Evolutionary conservation across 2,329 filamentous ascomycete species (phyloP), one percentile per base, ranked within the genome.

Genomic region (Sporothrix schenckii): DNA sequence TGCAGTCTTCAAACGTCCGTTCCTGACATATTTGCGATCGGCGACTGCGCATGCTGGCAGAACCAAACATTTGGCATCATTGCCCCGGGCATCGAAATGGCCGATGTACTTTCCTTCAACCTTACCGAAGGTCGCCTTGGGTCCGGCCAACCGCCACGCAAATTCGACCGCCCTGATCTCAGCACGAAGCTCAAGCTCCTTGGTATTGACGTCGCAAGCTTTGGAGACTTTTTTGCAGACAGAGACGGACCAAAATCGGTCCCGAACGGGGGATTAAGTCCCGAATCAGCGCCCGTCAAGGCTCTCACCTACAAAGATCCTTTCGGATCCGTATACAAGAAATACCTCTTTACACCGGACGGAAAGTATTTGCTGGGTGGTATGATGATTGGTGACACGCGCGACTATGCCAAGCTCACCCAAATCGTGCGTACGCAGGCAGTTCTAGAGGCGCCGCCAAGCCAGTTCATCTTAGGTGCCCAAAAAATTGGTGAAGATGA

Each of bases 341-440:
- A 97, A 77, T 97, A 95, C 79, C 82, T 97, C 13, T 97, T 97
- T 77, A 96, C 93, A 0, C 83, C 89, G 77, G 94, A 97, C 77
- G 93, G 93, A 34, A 96, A 96, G 78, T 94, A 94, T 76, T 83
- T 97, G 0, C 87, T 97, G 0, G 93, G 93, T n/a, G 94, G 93
- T 4, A 97, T 97, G 92, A 97, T 97, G 92, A 95, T 97, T 72
- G 94, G 93, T 52, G 93, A 97, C 76, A 96, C 92, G 0, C 91
- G 87, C 73, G 93, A 97, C 81, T 97, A 97, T 77, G 87, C 96
- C 80, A 97, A 94, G 79, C 82, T 97, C 27, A 92, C 96, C 0
- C 91, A 92, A 1, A 89, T 97, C 84, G 92, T 95, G 69, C 96
- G 94, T 81, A 89, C 87, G 74, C 91, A 93, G 77, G 96, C 94